Evolutionary conservation across 2,329 filamentous ascomycete genomes (phyloP).

Genomic region (Cercospora berteroae): DNA sequence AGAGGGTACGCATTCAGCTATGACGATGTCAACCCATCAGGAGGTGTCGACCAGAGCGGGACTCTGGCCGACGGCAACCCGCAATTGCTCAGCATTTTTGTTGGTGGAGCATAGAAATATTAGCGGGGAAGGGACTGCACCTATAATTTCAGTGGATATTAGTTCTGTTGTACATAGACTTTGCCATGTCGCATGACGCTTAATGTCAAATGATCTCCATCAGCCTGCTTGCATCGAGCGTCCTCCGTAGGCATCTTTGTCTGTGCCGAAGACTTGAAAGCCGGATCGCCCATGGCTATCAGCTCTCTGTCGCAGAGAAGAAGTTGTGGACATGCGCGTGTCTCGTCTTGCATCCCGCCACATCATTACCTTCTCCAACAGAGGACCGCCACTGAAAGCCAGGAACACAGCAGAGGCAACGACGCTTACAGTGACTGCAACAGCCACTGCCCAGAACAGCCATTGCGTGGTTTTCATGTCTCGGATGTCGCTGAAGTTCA

Average conservation of each 20-base stretch:
- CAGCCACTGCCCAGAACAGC: constrained; percentile 44
- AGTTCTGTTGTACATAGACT: neutral
- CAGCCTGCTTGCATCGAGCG: constrained; percentile 8
- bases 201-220: neutral
- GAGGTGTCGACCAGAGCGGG: constrained; percentile 51
- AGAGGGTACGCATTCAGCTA: constrained; percentile 67
- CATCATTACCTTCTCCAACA: constrained; percentile 39
- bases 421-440: constrained; percentile 41
- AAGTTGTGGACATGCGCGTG: constrained; percentile 18
- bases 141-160: constrained; percentile 23
- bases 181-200: neutral
- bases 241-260: constrained; percentile 10
- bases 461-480: constrained; percentile 41
- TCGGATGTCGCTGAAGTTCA: constrained; percentile 45
- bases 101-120: constrained; percentile 43
- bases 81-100: constrained; percentile 45
- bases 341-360: constrained; percentile 34
- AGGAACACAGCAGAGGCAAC: constrained; percentile 42
- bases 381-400: constrained; percentile 43
- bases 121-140: neutral
- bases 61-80: constrained; percentile 47
- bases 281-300: constrained; percentile 4
- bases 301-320: constrained; percentile 16
- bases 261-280: constrained; percentile 19
- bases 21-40: constrained; percentile 57